phyloP scores from a whole-genome alignment of 2,329 filamentous ascomycete species.

The Phaeoacremonium minimum region DNA sequence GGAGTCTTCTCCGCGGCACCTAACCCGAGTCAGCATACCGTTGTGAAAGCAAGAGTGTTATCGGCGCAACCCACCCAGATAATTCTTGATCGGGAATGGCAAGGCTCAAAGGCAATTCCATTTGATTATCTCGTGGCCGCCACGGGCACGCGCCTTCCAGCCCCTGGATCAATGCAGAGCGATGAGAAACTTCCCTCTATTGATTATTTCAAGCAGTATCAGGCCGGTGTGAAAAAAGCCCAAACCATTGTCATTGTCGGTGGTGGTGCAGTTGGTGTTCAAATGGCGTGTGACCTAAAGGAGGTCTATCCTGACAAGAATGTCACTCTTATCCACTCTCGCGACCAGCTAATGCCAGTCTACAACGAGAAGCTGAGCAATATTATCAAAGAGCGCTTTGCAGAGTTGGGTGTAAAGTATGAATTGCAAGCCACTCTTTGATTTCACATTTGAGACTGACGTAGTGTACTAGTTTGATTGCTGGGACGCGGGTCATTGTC shows the following conservation, averaged over 20 bases:
- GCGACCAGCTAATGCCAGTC: conserved; percentile 33
- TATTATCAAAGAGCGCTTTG: conserved; percentile 27
- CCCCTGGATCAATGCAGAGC: conserved; percentile 28
- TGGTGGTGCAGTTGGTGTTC: conserved; percentile 45
- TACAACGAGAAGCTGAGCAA: conserved; percentile 35
- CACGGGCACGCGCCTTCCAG: conserved; percentile 31
- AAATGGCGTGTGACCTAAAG: conserved; percentile 45
- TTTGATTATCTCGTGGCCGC: conserved; percentile 40
- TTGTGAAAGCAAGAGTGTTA: conserved; percentile 25
- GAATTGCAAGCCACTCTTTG: conserved; percentile 27
- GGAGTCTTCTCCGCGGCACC: conserved; percentile 23
- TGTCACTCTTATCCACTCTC: conserved; percentile 42
- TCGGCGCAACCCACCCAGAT: conserved; percentile 23
- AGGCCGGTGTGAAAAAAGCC: conserved; percentile 22
- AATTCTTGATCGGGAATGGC: conserved; percentile 28
- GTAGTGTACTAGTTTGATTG: conserved; percentile 13
- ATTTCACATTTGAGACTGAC: too few relatives aligned
- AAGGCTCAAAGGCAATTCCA: conserved; percentile 22
- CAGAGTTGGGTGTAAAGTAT: conserved; percentile 29
- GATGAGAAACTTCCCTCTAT: conserved; percentile 26
- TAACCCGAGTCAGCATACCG: conserved; percentile 20
- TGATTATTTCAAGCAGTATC: conserved; percentile 25
- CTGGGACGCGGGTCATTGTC: conserved; percentile 20
- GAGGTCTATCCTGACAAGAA: conserved; percentile 38
- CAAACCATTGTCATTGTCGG: conserved; percentile 29